Percentiles rank a stretch among this genome's conserved stretches.
Evolutionary conservation across 2,329 filamentous ascomycete genomes (phyloP).

Genomic region (Botrytis elliptica): DNA sequence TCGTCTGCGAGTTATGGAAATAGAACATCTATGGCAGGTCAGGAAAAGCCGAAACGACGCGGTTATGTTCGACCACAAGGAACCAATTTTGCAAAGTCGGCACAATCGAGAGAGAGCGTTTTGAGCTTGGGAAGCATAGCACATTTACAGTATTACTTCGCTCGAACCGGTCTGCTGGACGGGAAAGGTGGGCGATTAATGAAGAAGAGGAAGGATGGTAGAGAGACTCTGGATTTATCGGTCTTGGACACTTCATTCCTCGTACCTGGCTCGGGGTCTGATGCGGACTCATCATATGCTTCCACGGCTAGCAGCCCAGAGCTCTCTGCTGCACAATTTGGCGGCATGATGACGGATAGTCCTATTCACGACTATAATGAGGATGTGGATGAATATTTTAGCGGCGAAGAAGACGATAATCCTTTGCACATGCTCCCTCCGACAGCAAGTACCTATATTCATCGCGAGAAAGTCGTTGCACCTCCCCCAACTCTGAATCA

Average conservation of each 20-base stretch:
- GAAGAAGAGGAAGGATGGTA: conserved; percentile 59
- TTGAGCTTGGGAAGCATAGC: conserved; percentile 95
- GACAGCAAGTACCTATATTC: conserved; percentile 92
- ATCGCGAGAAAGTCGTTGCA: conserved; percentile 75
- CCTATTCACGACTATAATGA: conserved; percentile 46
- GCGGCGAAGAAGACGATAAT: conserved; percentile 59
- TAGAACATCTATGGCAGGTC: conserved; percentile 47
- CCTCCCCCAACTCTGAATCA: conserved; percentile 81
- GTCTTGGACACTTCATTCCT: conserved; percentile 49
- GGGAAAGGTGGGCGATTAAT: conserved; percentile 87
- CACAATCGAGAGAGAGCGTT: conserved; percentile 87
- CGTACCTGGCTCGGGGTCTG: conserved; percentile 47
- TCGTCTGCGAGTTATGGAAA: conserved; percentile 57
- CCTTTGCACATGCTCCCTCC: conserved; percentile 81
- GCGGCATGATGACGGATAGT: conserved; percentile 41
- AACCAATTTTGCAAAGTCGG: conserved; percentile 78
- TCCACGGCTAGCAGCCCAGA: conserved; percentile 62
- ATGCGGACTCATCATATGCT: conserved; percentile 59
- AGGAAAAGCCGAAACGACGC: conserved; percentile 42
- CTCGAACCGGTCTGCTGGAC: conserved; percentile 86
- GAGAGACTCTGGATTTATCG: conserved; percentile 56
- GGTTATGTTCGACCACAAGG: conserved; percentile 41
- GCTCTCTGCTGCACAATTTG: conserved; percentile 41
- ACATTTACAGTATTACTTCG: conserved; percentile 98
- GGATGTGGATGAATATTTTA: conserved; percentile 50